Base-by-base conservation (phyloP, 768 basidiomycete species). In the Lentinus brumalis region DNA sequence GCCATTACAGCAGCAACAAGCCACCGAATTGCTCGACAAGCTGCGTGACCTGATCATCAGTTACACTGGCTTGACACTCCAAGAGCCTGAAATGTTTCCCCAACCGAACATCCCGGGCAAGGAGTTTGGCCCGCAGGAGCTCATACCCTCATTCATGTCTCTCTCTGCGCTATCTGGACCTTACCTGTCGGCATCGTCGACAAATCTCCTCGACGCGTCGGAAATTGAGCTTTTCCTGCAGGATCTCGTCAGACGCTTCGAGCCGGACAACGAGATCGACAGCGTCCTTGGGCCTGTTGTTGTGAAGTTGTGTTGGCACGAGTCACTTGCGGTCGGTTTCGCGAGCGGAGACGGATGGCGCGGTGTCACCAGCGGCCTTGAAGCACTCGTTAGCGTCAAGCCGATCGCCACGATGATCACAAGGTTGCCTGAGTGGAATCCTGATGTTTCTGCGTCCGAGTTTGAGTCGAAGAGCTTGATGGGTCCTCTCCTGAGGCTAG, bases 21-120 rank as follows among this genome's bases (percentile, higher is more conserved):
- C 91, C 35, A 73, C 83, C 11, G 74, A 70, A 31, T 73, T 83
- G n/a, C 78, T 94, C 21, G 91, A 94, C 45, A 92, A 87, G 72
- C 71, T 91, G 40, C 87, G 89, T n/a, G 83, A 89, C 58, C 80
- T 97, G 15, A 74, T 98, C 52, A 85, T 98, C 64, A 93, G 89
- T 58, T 97, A 97, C 75, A 85, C 88, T 11, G 96, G 95, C 5
- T 81, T 98, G 50, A 90, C 84, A 26, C 78, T 99, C 10, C 94
- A 96, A 75, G 95, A 96, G 61, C 92, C 96, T 1, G 87, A 87
- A 41, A 96, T 98, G 89, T 98, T 99, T 66, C 91, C 94, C 50
- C 93, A 97, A 66, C 96, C 95, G 10, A 55, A 32, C 16, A n/a
- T 44, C 26, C 57, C 74, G 83, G 85, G 94, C 92, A 73, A 60